phyloP scores from a whole-genome alignment of 2,329 filamentous ascomycete species.

The Ophiostoma tasmaniense region DNA sequence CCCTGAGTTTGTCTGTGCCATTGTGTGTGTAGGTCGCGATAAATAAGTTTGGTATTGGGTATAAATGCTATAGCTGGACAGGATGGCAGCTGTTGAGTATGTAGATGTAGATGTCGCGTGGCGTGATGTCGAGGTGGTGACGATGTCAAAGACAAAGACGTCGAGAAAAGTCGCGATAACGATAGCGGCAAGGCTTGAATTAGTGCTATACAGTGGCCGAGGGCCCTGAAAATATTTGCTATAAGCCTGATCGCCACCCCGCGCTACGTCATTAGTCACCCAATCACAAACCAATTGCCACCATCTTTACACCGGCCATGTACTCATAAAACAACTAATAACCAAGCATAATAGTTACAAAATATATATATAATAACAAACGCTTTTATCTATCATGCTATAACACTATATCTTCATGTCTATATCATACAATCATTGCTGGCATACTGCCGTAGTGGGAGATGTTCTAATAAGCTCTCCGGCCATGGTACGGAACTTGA shows the following conservation, averaged over 20 bases:
- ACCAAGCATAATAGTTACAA: neutral
- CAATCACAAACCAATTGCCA: neutral
- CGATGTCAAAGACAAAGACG: too few species aligned
- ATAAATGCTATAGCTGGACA: neutral
- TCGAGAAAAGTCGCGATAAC: neutral
- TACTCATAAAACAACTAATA: neutral
- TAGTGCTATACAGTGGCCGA: neutral
- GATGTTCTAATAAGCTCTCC: neutral
- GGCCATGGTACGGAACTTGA: too few species aligned
- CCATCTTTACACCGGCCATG: neutral
- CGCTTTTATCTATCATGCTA: conserved; percentile 1
- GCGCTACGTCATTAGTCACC: conserved; percentile 16
- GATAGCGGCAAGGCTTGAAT: neutral
- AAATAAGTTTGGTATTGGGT: neutral
- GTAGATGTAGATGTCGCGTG: neutral
- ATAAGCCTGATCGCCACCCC: neutral
- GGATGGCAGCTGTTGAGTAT: neutral
- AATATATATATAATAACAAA: neutral
- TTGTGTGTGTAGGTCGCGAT: neutral
- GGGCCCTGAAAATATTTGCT: neutral
- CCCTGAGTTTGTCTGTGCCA: neutral
- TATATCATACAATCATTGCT: neutral
- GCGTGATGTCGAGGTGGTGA: neutral
- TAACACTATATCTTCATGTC: neutral
- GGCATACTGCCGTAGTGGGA: neutral